Base-by-base conservation (phyloP, 495 filamentous ascomycete species). In the Lentithecium fluviatile region DNA sequence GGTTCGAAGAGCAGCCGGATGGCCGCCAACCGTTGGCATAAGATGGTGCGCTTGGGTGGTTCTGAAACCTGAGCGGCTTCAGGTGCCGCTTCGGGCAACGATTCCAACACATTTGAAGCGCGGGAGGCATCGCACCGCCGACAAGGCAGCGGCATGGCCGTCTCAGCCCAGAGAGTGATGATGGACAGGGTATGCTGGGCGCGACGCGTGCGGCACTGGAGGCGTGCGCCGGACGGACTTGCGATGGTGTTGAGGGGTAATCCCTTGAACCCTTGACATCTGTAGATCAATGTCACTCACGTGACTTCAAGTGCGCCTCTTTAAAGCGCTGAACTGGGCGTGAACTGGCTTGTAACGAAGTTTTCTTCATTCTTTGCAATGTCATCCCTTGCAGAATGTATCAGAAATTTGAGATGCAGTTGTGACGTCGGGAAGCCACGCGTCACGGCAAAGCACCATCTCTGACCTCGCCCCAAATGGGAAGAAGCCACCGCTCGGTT, bases 21-120 rank as follows among this genome's bases (percentile, higher is more conserved):
- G 53, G 50, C 34, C 19, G 15, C 19, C 32, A 65, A 45, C 62
- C 65, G 65, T 60, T 59, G 59, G 65, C 64, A 67, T 62, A 58
- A 52, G 58, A 46, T 34, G 50, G 34, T 45, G 46, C 24, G 48
- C 38, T 65, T n/a, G 62, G 21, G 36, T n/a, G 45, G 24, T 51
- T 32, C 51, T 66, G 64, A 66, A 66, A 66, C 64, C 25, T 29
- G 42, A 38, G 43, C 38, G 29, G 62, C 62, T 17, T 65, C 62
- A 65, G 45, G 43, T 55, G 52, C 63, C 57, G 52, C 52, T 52
- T 66, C 32, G 45, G 57, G 63, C 47, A 61, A 46, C 52, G 57
- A 62, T 58, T 51, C 58, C 54, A 24, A 67, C 64, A 51, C 52
- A 67, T 19, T 47, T 67, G 64, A 67, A 40, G 64, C 64, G 64